A percentile compares a stretch with the other conserved stretches of the same genome.
These are phyloP conservation scores for Didymella keratinophila DNA, from an alignment of 2,329 filamentous ascomycete genomes.

Conservation along the genomic window DNA sequence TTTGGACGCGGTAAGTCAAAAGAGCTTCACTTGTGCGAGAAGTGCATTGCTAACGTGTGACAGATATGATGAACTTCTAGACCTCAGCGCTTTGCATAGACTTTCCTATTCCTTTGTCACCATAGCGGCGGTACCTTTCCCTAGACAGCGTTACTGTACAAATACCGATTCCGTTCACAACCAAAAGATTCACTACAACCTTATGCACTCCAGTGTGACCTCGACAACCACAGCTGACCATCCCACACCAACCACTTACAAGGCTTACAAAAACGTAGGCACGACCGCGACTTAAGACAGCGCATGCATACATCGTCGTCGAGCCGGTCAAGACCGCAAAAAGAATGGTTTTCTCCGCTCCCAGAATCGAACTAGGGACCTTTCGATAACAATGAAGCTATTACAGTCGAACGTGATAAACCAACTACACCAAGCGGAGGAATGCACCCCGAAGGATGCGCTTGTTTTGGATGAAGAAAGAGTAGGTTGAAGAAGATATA, in stretches of 20 bases:
- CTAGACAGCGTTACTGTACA: conserved; percentile 1
- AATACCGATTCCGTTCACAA: neutral
- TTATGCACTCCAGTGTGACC: too few relatives aligned
- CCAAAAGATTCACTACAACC: neutral
- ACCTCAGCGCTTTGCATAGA: conserved; percentile 11
- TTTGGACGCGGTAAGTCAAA: conserved; percentile 86
- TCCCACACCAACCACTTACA: too few relatives aligned
- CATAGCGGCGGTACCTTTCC: conserved; percentile 2
- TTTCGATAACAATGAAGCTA: conserved; percentile 24
- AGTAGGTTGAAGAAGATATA: neutral
- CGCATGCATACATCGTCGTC: too few relatives aligned
- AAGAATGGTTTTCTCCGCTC: conserved; percentile 18
- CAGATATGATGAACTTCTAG: conserved; percentile 48
- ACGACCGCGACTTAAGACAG: too few relatives aligned
- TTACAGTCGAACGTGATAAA: conserved; percentile 27
- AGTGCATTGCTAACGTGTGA: conserved; percentile 1
- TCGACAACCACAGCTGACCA: neutral
- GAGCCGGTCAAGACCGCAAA: neutral
- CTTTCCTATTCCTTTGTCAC: conserved; percentile 4
- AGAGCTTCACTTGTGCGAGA: neutral
- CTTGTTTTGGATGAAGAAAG: conserved; percentile 3
- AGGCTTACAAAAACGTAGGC: too few relatives aligned
- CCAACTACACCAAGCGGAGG: conserved; percentile 25
- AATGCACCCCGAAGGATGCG: conserved; percentile 8
- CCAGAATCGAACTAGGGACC: conserved; percentile 25